Conservation (phyloP, 1,284 basidiomycete species). For the Inonotus obliquus region DNA sequence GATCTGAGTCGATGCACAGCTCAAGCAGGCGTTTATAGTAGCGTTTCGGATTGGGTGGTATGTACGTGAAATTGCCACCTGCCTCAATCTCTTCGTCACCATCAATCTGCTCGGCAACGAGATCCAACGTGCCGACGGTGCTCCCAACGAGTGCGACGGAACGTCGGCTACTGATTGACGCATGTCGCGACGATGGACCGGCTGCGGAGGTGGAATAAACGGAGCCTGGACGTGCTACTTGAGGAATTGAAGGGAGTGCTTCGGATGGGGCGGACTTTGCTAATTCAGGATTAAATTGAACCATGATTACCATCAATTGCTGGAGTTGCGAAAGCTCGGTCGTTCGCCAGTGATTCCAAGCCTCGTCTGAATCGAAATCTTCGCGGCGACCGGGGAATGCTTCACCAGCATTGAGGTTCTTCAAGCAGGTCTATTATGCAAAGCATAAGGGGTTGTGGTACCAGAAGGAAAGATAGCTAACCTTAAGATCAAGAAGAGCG, state of each 20-base stretch:
- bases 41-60: constrained; percentile 84
- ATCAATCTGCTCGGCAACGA: constrained; percentile 39
- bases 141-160: constrained; percentile 36
- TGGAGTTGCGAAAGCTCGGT: constrained; percentile 83
- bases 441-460: constrained; percentile 38
- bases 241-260: constrained; percentile 36
- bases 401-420: constrained; percentile 83
- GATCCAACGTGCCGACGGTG: constrained; percentile 29
- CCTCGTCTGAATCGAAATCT: constrained; percentile 80
- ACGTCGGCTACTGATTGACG: constrained; percentile 60
- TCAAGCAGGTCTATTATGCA: constrained; percentile 85
- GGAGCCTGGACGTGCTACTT: constrained; percentile 48
- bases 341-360: constrained; percentile 82
- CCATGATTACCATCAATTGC: constrained; percentile 86
- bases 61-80: constrained; percentile 79
- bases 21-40: constrained; percentile 85
- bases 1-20: constrained; percentile 79
- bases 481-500: constrained; percentile 20
- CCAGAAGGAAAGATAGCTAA: neutral
- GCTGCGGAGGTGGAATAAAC: constrained; percentile 41
- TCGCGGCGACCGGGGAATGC: constrained; percentile 82
- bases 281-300: constrained; percentile 82
- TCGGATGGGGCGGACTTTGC: constrained; percentile 72
- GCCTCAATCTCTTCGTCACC: constrained; percentile 65
- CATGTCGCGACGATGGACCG: constrained; percentile 40